Evolutionary conservation across 306 rosid genomes (phyloP).

Genomic region (Begonia loranthoides): DNA sequence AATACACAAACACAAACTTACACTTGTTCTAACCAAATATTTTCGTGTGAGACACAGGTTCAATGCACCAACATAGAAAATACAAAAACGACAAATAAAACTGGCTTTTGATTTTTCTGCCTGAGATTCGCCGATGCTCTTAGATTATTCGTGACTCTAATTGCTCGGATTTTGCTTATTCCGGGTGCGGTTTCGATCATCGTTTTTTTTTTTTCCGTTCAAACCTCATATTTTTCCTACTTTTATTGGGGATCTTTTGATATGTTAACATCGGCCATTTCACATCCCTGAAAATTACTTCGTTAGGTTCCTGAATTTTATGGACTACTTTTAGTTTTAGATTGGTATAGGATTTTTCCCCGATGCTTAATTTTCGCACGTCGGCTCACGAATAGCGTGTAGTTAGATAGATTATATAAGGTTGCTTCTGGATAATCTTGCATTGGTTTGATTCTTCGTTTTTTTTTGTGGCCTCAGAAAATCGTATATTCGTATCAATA

Average conservation of each 20-base stretch:
- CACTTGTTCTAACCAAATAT: too few species aligned
- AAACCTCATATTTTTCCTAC: constrained; percentile 13
- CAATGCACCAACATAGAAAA: too few species aligned
- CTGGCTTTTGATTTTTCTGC: constrained; percentile 9
- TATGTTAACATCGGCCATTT: constrained; percentile 9
- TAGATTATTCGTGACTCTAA: constrained; percentile 34
- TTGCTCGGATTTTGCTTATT: constrained; percentile 24
- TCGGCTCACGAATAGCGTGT: constrained; percentile 24
- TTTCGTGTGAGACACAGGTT: too few species aligned
- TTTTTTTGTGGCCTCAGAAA: constrained; percentile 16
- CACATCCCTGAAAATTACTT: constrained; percentile 12
- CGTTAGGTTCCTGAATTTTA: constrained; percentile 27
- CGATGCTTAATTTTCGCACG: constrained; percentile 10
- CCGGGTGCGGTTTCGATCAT: constrained; percentile 43
- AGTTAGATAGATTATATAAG: constrained; percentile 15
- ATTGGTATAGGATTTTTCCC: constrained; percentile 9
- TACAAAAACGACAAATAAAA: too few species aligned
- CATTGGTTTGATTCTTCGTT: constrained; percentile 8
- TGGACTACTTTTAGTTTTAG: constrained; percentile 16
- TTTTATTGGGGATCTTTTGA: constrained; percentile 33
- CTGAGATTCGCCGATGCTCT: constrained; percentile 39
- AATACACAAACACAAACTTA: too few species aligned
- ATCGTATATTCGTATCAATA: background rate
- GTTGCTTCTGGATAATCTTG: constrained; percentile 22
- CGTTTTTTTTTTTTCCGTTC: constrained; percentile 3